A percentile compares a stretch with the other conserved stretches of the same genome.
Conservation (phyloP, 257 asterid species). For the Ilex aquifolium region DNA sequence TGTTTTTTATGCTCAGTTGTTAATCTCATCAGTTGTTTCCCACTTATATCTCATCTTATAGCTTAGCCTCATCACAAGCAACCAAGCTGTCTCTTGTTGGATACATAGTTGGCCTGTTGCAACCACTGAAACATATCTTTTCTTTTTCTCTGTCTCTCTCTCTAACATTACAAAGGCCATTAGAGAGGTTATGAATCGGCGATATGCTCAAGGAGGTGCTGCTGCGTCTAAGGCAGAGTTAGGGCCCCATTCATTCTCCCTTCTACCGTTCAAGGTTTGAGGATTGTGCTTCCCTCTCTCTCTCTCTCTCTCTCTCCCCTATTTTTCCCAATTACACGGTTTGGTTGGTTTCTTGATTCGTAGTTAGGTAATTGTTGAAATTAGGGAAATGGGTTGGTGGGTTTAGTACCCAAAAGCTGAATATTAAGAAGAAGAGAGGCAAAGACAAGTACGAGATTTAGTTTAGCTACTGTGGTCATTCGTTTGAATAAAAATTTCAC, state of each 20-base stretch:
- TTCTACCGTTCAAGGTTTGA: not conserved
- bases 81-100: slow-evolving; percentile 81
- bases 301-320: not conserved
- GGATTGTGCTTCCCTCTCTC: not conserved
- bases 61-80: slow-evolving; percentile 77
- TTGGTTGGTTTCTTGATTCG: slow-evolving; percentile 1
- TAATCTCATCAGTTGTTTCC: slow-evolving; percentile 33
- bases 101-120: slow-evolving; percentile 54
- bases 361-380: slow-evolving; percentile 13
- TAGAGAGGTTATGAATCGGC: no score
- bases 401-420: slow-evolving; percentile 13
- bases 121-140: slow-evolving; percentile 53
- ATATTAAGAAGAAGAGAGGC: not conserved
- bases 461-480: slow-evolving; percentile 1
- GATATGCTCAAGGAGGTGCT: slow-evolving; percentile 11
- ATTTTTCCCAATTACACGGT: not conserved
- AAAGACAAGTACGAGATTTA: not conserved
- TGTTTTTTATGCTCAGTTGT: slow-evolving; percentile 48
- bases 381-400: slow-evolving; percentile 14
- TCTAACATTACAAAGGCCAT: not conserved
- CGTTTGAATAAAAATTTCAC: slow-evolving; percentile 4
- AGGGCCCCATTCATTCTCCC: slow-evolving; percentile 17
- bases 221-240: slow-evolving; percentile 15
- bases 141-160: not conserved
- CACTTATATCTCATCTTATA: slow-evolving; percentile 12